Evolutionary conservation across 2,329 filamentous ascomycete genomes (phyloP).

Genomic region (Botrytis elliptica): DNA sequence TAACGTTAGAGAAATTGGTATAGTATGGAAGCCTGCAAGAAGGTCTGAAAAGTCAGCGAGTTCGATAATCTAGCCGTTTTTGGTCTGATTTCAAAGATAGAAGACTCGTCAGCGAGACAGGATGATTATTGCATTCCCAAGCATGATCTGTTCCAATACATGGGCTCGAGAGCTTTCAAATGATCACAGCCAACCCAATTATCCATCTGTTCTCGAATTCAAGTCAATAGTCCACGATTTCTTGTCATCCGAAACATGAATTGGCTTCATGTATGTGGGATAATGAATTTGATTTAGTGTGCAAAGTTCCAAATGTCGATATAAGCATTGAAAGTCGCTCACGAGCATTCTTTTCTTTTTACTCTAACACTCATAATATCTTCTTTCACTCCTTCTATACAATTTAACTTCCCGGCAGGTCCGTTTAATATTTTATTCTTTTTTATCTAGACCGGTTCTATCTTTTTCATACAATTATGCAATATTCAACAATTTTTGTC

Average conservation of each 20-base stretch:
- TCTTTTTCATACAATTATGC: constrained; percentile 23
- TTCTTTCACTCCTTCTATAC: not conserved
- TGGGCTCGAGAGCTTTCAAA: constrained; percentile 6
- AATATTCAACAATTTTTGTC: constrained; percentile 32
- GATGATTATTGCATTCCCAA: constrained; percentile 1
- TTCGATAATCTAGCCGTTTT: not conserved
- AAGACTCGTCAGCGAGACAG: constrained; percentile 2
- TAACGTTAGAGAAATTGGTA: not conserved
- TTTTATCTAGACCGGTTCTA: not conserved
- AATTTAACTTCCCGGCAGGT: constrained; percentile 11
- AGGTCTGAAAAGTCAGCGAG: not conserved
- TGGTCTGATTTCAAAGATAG: not conserved
- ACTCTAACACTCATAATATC: not conserved
- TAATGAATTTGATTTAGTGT: not conserved
- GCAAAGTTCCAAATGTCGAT: not conserved
- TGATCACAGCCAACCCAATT: not conserved
- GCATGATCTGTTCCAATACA: constrained; percentile 13
- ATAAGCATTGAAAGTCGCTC: constrained; percentile 14
- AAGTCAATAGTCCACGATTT: not conserved
- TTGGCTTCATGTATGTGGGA: not conserved
- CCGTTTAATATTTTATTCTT: constrained; percentile 11
- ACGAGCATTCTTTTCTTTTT: not conserved
- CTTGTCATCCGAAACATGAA: constrained; percentile 6
- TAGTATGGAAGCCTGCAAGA: not conserved
- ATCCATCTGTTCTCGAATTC: not conserved